phyloP scores from a whole-genome alignment of 164 flowering plant genomes.

The Kalanchoe fedtschenkoi region DNA sequence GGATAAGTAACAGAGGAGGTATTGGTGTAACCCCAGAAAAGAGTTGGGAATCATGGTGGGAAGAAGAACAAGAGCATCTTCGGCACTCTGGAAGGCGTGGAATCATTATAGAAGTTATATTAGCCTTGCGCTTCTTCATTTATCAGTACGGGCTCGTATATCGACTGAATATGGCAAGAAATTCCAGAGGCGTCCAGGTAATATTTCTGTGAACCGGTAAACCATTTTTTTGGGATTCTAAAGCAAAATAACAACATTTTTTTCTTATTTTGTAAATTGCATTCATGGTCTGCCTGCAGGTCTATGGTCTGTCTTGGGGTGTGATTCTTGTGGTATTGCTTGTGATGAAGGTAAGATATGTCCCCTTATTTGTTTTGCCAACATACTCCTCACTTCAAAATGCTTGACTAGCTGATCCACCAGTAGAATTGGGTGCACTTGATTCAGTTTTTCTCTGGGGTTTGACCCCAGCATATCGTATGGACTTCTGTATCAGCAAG shows the following conservation, averaged over 20 bases:
- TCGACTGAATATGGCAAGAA: slow-evolving; percentile 53
- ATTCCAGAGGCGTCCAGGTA: slow-evolving; percentile 57
- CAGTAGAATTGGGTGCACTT: not conserved
- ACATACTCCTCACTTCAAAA: not conserved
- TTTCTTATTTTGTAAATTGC: not conserved
- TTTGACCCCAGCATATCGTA: not conserved
- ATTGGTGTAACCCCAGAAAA: slow-evolving; percentile 85
- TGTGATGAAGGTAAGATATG: slow-evolving; percentile 77
- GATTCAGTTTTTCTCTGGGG: not conserved
- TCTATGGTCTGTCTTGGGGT: slow-evolving; percentile 86
- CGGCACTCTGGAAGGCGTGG: slow-evolving; percentile 81
- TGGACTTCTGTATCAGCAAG: not conserved
- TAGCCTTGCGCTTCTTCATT: slow-evolving; percentile 73
- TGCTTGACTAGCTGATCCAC: not conserved
- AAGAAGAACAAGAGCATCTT: slow-evolving; percentile 91
- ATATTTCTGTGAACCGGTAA: slow-evolving; percentile 3
- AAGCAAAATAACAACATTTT: not conserved
- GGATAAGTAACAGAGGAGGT: slow-evolving; percentile 89
- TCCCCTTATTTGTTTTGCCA: not conserved
- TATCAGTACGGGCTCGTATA: slow-evolving; percentile 96
- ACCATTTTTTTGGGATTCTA: not conserved
- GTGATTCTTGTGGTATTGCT: slow-evolving; percentile 62
- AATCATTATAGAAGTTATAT: slow-evolving; percentile 51
- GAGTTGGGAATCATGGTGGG: slow-evolving; percentile 99
- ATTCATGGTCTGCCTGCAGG: slow-evolving; percentile 31